Percentiles rank a stretch among this genome's conserved stretches.
Conservation (phyloP, 805 yeast species). For the Metschnikowia reukaufii region DNA sequence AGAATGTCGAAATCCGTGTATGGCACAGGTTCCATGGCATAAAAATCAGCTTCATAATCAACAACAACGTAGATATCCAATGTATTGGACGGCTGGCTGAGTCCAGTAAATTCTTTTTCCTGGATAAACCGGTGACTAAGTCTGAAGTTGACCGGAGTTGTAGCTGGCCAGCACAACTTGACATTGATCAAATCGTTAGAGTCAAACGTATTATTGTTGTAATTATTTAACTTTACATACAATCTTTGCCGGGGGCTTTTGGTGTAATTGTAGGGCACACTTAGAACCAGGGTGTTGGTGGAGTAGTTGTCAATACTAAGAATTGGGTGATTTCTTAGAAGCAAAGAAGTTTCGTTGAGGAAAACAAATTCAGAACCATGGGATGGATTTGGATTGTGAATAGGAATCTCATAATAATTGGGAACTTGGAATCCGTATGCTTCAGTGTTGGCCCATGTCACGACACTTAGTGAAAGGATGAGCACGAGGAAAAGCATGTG, state of each 20-base stretch:
- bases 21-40: slow-evolving; percentile 11
- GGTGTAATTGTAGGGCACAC: slow-evolving; percentile 15
- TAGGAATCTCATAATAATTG: slow-evolving; percentile 35
- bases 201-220: slow-evolving; percentile 26
- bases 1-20: slow-evolving; percentile 7
- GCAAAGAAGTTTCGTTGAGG: slow-evolving; percentile 17
- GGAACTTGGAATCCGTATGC: slow-evolving; percentile 33
- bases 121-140: slow-evolving; percentile 14
- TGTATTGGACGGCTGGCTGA: background rate
- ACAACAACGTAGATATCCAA: slow-evolving; percentile 19
- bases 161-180: slow-evolving; percentile 24
- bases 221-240: slow-evolving; percentile 36
- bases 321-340: slow-evolving; percentile 17
- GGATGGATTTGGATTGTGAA: background rate
- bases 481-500: background rate
- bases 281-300: slow-evolving; percentile 4
- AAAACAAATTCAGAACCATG: background rate
- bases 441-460: slow-evolving; percentile 38
- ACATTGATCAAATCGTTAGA: slow-evolving; percentile 20
- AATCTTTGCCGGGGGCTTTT: slow-evolving; percentile 16
- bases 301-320: slow-evolving; percentile 11
- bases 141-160: slow-evolving; percentile 16
- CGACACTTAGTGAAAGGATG: slow-evolving; percentile 5
- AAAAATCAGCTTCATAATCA: slow-evolving; percentile 17
- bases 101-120: slow-evolving; percentile 2